These are phyloP conservation scores for Cucurbita maxima DNA, from an alignment of 306 rosid genomes.

Conservation along the genomic window DNA sequence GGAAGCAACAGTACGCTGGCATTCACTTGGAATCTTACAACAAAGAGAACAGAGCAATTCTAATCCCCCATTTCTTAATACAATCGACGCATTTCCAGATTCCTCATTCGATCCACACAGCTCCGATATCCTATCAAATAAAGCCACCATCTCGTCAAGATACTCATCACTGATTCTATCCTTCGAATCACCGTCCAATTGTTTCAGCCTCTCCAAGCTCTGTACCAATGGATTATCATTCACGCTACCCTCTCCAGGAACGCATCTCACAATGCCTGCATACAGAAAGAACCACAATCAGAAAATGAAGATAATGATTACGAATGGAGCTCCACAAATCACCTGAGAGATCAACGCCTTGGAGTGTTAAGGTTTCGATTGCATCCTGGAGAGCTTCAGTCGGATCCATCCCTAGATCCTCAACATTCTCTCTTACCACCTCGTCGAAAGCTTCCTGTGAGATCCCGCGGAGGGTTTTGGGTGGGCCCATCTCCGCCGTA, in stretches of 20 bases:
- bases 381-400: conserved; percentile 83
- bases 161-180: conserved; percentile 1
- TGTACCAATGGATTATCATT: conserved; percentile 48
- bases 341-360: conserved; percentile 96
- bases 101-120: conserved; percentile 24
- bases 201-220: conserved; percentile 38
- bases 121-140: conserved; percentile 27
- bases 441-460: conserved; percentile 91
- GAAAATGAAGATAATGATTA: neutral
- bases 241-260: conserved; percentile 51
- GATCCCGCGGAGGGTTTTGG: conserved; percentile 45
- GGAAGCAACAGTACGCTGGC: conserved; percentile 20
- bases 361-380: conserved; percentile 62
- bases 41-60: conserved; percentile 46
- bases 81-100: conserved; percentile 49
- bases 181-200: conserved; percentile 12
- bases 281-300: neutral
- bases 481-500: conserved; percentile 35
- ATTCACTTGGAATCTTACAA: conserved; percentile 24
- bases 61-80: conserved; percentile 53
- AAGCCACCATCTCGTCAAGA: conserved; percentile 19
- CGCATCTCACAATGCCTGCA: conserved; percentile 51
- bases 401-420: conserved; percentile 85
- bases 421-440: conserved; percentile 68
- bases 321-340: neutral